These are phyloP conservation scores for Rhizopogon roseolus DNA, from an alignment of 768 basidiomycete species.

Conservation along the genomic window DNA sequence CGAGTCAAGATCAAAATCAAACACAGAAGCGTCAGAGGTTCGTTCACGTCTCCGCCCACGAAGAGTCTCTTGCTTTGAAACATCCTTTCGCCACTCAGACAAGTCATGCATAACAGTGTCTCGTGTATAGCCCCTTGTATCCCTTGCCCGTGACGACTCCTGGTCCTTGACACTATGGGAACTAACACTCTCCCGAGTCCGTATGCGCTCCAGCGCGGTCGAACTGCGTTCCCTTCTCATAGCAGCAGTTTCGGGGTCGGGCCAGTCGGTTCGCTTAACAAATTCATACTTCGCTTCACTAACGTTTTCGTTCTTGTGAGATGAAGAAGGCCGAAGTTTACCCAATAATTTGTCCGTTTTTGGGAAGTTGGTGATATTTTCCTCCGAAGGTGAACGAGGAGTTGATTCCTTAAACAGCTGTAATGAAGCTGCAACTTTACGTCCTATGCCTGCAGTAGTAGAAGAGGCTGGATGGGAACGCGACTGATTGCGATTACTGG, in stretches of 20 bases:
- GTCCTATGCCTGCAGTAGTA: slow-evolving; percentile 48
- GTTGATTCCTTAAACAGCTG: slow-evolving; percentile 79
- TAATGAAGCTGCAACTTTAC: slow-evolving; percentile 80
- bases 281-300: slow-evolving; percentile 72
- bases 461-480: slow-evolving; percentile 9
- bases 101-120: slow-evolving; percentile 45
- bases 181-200: slow-evolving; percentile 43
- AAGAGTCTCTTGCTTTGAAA: slow-evolving; percentile 36
- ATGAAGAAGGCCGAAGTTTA: slow-evolving; percentile 28
- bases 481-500: slow-evolving; percentile 5
- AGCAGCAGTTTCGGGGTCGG: slow-evolving; percentile 70
- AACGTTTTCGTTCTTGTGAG: slow-evolving; percentile 45
- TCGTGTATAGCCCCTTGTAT: slow-evolving; percentile 33
- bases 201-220: slow-evolving; percentile 51
- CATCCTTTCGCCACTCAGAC: slow-evolving; percentile 54
- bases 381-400: slow-evolving; percentile 29
- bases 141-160: slow-evolving; percentile 21
- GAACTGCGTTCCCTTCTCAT: slow-evolving; percentile 65
- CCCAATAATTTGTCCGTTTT: slow-evolving; percentile 19
- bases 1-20: slow-evolving; percentile 28
- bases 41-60: slow-evolving; percentile 66
- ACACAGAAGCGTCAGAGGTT: slow-evolving; percentile 33
- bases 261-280: slow-evolving; percentile 83
- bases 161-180: slow-evolving; percentile 17
- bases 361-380: slow-evolving; percentile 24